Evolutionary conservation across 306 rosid species (phyloP).

Genomic region (Dryas drummondii): DNA sequence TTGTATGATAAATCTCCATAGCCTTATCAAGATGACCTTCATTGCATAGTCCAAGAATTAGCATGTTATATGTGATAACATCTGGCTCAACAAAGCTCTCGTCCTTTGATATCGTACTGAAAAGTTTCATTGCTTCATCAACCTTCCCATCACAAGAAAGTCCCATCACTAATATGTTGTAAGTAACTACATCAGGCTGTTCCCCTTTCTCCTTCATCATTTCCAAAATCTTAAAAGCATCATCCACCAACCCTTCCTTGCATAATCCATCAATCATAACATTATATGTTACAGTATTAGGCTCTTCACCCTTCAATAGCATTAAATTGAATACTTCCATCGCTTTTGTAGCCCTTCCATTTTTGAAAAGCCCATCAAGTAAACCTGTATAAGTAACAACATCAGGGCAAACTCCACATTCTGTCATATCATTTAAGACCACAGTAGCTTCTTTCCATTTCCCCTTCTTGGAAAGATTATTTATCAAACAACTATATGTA

Average conservation of each 20-base stretch:
- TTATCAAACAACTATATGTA: slow-evolving; percentile 62
- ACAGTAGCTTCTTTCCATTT: slow-evolving; percentile 57
- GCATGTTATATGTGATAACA: slow-evolving; percentile 45
- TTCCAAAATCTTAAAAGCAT: slow-evolving; percentile 50
- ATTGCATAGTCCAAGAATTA: slow-evolving; percentile 66
- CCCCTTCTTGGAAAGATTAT: slow-evolving; percentile 58
- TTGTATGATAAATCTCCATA: slow-evolving; percentile 41
- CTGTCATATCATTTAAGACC: slow-evolving; percentile 59
- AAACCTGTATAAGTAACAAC: slow-evolving; percentile 57
- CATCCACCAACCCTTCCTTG: slow-evolving; percentile 61
- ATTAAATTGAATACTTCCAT: slow-evolving; percentile 56
- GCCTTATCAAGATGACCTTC: slow-evolving; percentile 51
- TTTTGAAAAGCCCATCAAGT: slow-evolving; percentile 74
- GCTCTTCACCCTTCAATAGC: slow-evolving; percentile 58
- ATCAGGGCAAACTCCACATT: slow-evolving; percentile 52
- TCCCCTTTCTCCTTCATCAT: slow-evolving; percentile 62
- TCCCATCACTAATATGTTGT: slow-evolving; percentile 61
- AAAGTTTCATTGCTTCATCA: slow-evolving; percentile 64
- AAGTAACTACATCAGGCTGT: slow-evolving; percentile 69
- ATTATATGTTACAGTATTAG: slow-evolving; percentile 60
- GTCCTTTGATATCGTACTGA: slow-evolving; percentile 42
- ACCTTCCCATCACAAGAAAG: slow-evolving; percentile 50
- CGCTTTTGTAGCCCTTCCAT: slow-evolving; percentile 53
- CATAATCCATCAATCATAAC: slow-evolving; percentile 71
- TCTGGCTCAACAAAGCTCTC: slow-evolving; percentile 49